Evolutionary conservation across 2,329 filamentous ascomycete genomes (phyloP).

Genomic region (Pestalotiopsis sp.): DNA sequence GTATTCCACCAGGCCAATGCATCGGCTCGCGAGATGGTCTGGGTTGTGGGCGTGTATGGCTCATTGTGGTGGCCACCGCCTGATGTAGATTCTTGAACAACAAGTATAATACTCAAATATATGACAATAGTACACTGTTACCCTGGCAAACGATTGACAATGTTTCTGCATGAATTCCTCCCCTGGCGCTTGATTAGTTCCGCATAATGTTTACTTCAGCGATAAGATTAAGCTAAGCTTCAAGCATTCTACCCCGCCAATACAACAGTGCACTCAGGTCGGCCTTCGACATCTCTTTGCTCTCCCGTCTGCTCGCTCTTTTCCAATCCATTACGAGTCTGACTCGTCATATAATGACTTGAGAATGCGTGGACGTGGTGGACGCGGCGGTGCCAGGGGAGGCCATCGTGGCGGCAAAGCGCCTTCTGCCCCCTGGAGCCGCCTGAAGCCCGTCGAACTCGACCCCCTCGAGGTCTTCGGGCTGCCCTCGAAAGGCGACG

Average conservation of each 20-base stretch:
- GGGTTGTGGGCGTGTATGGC: too few relatives aligned
- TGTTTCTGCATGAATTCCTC: background rate
- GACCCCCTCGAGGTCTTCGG: conserved; percentile 83
- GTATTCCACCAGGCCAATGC: too few relatives aligned
- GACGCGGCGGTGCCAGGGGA: conserved; percentile 29
- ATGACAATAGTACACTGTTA: too few relatives aligned
- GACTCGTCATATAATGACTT: conserved; percentile 27
- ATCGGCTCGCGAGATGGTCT: too few relatives aligned
- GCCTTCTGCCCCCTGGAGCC: conserved; percentile 64
- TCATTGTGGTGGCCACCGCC: too few relatives aligned
- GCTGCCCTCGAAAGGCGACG: conserved; percentile 89
- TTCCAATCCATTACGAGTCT: background rate
- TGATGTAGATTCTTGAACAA: too few relatives aligned
- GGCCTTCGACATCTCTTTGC: background rate
- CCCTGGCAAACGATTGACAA: too few relatives aligned
- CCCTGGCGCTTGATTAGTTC: background rate
- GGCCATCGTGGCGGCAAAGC: conserved; percentile 31
- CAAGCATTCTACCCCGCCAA: background rate
- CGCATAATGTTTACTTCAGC: background rate
- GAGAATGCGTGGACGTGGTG: conserved; percentile 28
- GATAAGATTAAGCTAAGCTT: conserved; percentile 5
- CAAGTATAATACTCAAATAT: too few relatives aligned
- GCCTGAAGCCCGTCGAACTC: conserved; percentile 72
- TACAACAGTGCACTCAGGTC: background rate
- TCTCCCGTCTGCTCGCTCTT: background rate